These are phyloP conservation scores for Serendipita vermifera DNA, from an alignment of 768 basidiomycete genomes.

Conservation along the genomic window DNA sequence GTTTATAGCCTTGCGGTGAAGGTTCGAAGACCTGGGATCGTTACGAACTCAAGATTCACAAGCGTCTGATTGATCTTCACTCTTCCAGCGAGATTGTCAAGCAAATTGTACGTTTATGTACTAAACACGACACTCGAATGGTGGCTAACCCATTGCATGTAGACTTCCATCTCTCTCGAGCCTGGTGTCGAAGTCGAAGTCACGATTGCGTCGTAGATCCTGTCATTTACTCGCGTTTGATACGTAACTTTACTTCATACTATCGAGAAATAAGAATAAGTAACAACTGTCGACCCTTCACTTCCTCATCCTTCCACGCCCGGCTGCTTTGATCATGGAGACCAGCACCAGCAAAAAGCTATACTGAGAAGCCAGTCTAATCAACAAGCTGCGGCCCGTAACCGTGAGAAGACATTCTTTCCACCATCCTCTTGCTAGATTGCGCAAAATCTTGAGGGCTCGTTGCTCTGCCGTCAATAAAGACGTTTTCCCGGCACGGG, in stretches of 20 bases:
- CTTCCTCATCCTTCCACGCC: neutral
- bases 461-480: neutral
- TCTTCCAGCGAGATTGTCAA: slow-evolving; percentile 98
- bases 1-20: slow-evolving; percentile 87
- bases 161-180: slow-evolving; percentile 98
- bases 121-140: neutral
- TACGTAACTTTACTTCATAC: neutral
- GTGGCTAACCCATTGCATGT: slow-evolving; percentile 12
- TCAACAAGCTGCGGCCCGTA: slow-evolving; percentile 7
- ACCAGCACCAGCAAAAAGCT: slow-evolving; percentile 8
- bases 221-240: neutral
- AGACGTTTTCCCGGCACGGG: neutral
- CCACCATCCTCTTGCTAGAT: neutral
- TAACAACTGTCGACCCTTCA: neutral
- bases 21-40: slow-evolving; percentile 99
- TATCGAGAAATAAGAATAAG: neutral
- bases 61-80: slow-evolving; percentile 97
- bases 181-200: slow-evolving; percentile 99
- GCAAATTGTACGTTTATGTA: slow-evolving; percentile 69
- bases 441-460: neutral
- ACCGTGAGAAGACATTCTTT: neutral
- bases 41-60: slow-evolving; percentile 99
- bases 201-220: slow-evolving; percentile 64
- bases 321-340: slow-evolving; percentile 4
- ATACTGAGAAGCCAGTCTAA: slow-evolving; percentile 4